Evolutionary conservation across 768 basidiomycete genomes (phyloP), one percentile per base, ranked within the genome.

Genomic region (Roridomyces roridus): DNA sequence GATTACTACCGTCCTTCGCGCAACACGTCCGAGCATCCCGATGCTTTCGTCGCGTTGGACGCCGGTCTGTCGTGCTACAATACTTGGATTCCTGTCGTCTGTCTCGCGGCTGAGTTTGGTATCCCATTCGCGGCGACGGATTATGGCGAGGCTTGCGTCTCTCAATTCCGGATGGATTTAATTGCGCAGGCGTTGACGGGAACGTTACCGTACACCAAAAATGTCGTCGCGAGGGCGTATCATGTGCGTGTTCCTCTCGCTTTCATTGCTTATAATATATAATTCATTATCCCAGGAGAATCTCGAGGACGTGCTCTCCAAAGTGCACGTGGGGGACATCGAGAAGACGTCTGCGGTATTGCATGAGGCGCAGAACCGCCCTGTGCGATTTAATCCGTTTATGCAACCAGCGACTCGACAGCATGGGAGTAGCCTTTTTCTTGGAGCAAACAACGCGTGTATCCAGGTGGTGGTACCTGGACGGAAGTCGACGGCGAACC

Each of bases 21-120:
- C 42, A n/a, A 47, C 45, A 39, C 18, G 24, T 23, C 51, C 31
- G 45, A 64, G 46, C 50, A 51, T 44, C 76, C 81, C 1, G 76
- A 82, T 59, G 80, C 75, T 17, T 67, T 82, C 49, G 61, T 82
- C 31, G 78, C 69, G 3, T 65, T 70, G 41, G 76, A 79, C 57
- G 77, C 78, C 3, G 78, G 76, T 24, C 60, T 79, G 21, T 66
- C 68, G 28, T 60, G 70, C 28, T 77, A 78, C 57, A 56, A 50
- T 4, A 61, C 69, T 14, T 82, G 80, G 80, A 48, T 62, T 2
- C 62, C 66, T 26, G 77, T 74, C 41, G 65, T 78, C 42, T 43
- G 67, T 14, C 61, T 55, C 43, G 66, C 67, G 40, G 60, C 62
- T 21, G 65, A 63, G 10, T 65, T 68, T 36, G 58, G 62, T 31